These are phyloP conservation scores for Lactarius evosmus DNA, from an alignment of 768 basidiomycete genomes.

Conservation along the genomic window DNA sequence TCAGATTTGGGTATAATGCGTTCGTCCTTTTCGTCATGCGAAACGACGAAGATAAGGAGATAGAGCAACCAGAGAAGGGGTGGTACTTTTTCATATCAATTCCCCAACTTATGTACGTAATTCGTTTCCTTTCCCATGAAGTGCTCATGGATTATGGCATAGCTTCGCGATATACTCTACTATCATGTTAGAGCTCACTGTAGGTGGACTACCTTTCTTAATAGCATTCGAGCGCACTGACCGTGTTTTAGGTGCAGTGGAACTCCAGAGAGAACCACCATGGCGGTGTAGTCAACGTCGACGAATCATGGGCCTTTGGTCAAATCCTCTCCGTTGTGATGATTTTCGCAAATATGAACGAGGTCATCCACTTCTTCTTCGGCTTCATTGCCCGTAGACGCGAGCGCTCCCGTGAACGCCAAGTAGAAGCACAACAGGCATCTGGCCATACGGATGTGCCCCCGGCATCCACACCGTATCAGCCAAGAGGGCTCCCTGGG, in stretches of 20 bases:
- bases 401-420: neutral
- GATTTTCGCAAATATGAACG: conserved; percentile 18
- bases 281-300: conserved; percentile 2
- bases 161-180: conserved; percentile 20
- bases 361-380: conserved; percentile 13
- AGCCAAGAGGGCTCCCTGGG: neutral
- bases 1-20: neutral
- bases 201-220: neutral
- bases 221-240: neutral
- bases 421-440: neutral
- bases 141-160: neutral
- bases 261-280: neutral
- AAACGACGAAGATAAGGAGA: too few relatives aligned
- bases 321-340: conserved; percentile 22
- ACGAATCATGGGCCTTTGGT: conserved; percentile 17
- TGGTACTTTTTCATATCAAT: conserved; percentile 13
- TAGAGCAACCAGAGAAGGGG: too few relatives aligned
- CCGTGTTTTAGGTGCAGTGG: conserved; percentile 7
- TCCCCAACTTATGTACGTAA: conserved; percentile 12
- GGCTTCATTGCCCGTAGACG: neutral
- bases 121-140: neutral
- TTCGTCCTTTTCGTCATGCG: neutral
- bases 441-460: too few relatives aligned
- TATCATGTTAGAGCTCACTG: conserved; percentile 20
- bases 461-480: neutral